A percentile compares a stretch with the other conserved stretches of the same genome.
Conservation (phyloP, 129 eudicot species). For the Saposhnikovia divaricata region DNA sequence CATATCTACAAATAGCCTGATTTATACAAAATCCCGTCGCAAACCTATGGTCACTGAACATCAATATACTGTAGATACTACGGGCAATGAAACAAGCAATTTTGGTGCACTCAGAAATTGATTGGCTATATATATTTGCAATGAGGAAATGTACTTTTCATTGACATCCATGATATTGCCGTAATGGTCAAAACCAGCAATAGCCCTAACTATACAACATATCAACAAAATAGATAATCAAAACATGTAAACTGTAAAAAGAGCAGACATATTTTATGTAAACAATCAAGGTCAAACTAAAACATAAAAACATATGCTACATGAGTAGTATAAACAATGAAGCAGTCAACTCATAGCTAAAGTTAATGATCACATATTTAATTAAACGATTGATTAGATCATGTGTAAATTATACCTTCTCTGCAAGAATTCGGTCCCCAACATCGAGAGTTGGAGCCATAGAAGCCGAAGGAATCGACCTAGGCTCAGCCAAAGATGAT, state of each 20-base stretch:
- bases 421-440: constrained; percentile 82
- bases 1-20: not conserved
- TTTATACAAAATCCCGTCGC: not conserved
- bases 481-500: constrained; percentile 88
- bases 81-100: too few species aligned
- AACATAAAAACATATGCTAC: not conserved
- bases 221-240: not conserved
- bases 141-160: not conserved
- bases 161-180: not conserved
- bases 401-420: constrained; percentile 53
- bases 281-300: too few species aligned
- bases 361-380: not conserved
- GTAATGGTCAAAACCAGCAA: not conserved
- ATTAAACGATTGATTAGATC: not conserved
- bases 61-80: too few species aligned
- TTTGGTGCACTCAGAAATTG: too few species aligned
- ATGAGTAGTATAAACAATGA: not conserved
- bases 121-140: not conserved
- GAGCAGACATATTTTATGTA: not conserved
- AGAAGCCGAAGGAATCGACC: constrained; percentile 85
- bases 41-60: too few species aligned
- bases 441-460: constrained; percentile 87
- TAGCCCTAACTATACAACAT: not conserved
- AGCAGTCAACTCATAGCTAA: not conserved
- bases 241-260: not conserved